Conservation (phyloP, 495 filamentous ascomycete genomes). For the Xeromyces bisporus region DNA sequence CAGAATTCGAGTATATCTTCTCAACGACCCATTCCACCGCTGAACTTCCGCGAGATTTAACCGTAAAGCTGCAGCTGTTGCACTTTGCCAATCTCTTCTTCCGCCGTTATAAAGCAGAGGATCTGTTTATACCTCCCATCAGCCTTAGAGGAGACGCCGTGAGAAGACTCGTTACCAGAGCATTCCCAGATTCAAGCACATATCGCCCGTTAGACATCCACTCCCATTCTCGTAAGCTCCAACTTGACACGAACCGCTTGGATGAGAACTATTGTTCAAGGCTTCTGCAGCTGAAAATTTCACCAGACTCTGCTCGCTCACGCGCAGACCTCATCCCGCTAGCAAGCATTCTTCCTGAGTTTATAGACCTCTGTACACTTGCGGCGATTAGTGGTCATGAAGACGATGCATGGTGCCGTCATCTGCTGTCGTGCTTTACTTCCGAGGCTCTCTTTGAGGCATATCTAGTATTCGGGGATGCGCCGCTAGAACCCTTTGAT, state of each 20-base stretch:
- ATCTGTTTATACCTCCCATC: too few relatives aligned
- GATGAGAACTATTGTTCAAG: neutral
- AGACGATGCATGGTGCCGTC: conserved; percentile 22
- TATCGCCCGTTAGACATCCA: too few relatives aligned
- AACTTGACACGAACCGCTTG: neutral
- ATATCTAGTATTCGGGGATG: conserved; percentile 16
- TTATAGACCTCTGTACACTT: conserved; percentile 30
- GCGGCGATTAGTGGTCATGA: too few relatives aligned
- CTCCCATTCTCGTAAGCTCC: too few relatives aligned
- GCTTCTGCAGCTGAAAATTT: conserved; percentile 1
- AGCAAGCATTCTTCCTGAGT: conserved; percentile 24
- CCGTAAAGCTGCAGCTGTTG: conserved; percentile 14
- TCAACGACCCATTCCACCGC: neutral
- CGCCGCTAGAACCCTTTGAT: conserved; percentile 8
- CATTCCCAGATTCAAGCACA: too few relatives aligned
- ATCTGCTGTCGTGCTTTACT: conserved; percentile 30
- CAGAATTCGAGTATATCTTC: neutral
- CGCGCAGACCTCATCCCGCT: too few relatives aligned
- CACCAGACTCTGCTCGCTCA: too few relatives aligned
- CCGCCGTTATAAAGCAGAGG: neutral
- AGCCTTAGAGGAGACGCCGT: too few relatives aligned
- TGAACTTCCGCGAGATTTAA: conserved; percentile 10
- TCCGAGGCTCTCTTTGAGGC: conserved; percentile 34
- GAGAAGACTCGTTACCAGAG: too few relatives aligned
- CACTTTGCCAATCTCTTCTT: conserved; percentile 6